A percentile compares a stretch with the other conserved stretches of the same genome.
These are phyloP conservation scores for Hondaea fermentalgiana DNA, from an alignment of 108 stramenopile species.

Conservation along the genomic window DNA sequence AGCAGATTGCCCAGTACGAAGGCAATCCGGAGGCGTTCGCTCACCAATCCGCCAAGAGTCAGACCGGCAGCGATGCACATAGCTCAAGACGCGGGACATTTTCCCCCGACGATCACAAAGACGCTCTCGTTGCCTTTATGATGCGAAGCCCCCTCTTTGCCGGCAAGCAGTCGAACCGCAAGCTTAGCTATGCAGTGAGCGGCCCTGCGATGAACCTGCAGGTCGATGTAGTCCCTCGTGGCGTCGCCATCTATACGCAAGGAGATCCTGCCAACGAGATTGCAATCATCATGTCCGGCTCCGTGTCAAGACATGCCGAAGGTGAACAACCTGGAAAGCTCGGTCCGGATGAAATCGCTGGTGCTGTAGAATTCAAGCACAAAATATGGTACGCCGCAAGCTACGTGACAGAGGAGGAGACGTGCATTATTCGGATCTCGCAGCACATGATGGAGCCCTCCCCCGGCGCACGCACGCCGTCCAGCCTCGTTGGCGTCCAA, in stretches of 20 bases:
- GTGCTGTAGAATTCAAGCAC: not conserved
- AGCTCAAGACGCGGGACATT: too few relatives aligned
- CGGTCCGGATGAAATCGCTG: not conserved
- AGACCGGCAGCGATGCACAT: too few relatives aligned
- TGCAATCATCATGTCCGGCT: not conserved
- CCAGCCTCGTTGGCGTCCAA: not conserved
- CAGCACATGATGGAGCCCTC: not conserved
- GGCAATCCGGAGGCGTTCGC: too few relatives aligned
- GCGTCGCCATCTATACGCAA: not conserved
- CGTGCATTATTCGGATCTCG: not conserved
- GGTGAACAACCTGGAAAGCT: not conserved
- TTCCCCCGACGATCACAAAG: too few relatives aligned
- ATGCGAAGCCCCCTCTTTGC: not conserved
- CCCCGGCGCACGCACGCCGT: not conserved
- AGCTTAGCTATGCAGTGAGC: not conserved
- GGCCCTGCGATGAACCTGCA: not conserved
- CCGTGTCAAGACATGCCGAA: not conserved
- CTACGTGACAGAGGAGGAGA: not conserved
- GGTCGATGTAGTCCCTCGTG: not conserved
- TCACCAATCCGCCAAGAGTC: too few relatives aligned
- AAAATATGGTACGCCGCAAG: not conserved
- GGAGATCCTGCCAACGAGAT: not conserved
- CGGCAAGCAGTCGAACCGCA: not conserved
- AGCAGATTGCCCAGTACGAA: too few relatives aligned
- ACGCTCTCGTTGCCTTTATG: not conserved